Evolutionary conservation across 148 eudicot genomes (phyloP).

Genomic region (Vaccinium vitisidaea): DNA sequence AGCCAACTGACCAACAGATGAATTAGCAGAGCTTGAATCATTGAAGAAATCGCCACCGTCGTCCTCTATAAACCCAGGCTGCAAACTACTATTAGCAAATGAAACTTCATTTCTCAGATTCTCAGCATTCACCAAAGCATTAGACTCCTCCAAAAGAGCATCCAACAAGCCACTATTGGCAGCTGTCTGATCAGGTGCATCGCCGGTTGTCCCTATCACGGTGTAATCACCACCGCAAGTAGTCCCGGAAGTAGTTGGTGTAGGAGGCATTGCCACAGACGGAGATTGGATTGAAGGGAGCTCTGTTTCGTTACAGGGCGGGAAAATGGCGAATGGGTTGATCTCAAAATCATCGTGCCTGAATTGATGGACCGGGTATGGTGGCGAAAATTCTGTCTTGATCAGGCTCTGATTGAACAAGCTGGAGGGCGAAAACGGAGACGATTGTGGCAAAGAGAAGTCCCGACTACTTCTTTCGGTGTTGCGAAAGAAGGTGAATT

Average conservation of each 20-base stretch:
- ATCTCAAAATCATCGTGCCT: background rate
- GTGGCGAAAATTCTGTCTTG: background rate
- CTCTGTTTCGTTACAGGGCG: slow-evolving; percentile 28
- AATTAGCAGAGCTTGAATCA: slow-evolving; percentile 43
- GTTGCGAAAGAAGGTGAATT: background rate
- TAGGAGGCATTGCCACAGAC: background rate
- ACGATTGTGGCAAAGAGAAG: background rate
- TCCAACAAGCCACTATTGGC: slow-evolving; percentile 75
- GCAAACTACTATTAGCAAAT: background rate
- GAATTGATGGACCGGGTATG: background rate
- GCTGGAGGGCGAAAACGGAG: slow-evolving; percentile 11
- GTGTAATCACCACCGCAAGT: slow-evolving; percentile 12
- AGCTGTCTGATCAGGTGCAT: slow-evolving; percentile 13
- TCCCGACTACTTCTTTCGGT: background rate
- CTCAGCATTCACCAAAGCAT: slow-evolving; percentile 26
- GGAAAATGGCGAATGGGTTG: background rate
- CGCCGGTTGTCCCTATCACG: background rate
- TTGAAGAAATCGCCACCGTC: background rate
- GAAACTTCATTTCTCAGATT: slow-evolving; percentile 25
- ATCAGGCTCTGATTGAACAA: background rate
- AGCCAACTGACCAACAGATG: slow-evolving; percentile 48
- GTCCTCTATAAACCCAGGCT: background rate
- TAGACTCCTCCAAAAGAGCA: slow-evolving; percentile 68
- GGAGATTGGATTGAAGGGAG: slow-evolving; percentile 81
- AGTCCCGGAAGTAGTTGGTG: slow-evolving; percentile 20